Percentiles rank a stretch among this genome's conserved stretches.
Evolutionary conservation across 305 asterid species (phyloP).

Genomic region (Coffea humblotiana): DNA sequence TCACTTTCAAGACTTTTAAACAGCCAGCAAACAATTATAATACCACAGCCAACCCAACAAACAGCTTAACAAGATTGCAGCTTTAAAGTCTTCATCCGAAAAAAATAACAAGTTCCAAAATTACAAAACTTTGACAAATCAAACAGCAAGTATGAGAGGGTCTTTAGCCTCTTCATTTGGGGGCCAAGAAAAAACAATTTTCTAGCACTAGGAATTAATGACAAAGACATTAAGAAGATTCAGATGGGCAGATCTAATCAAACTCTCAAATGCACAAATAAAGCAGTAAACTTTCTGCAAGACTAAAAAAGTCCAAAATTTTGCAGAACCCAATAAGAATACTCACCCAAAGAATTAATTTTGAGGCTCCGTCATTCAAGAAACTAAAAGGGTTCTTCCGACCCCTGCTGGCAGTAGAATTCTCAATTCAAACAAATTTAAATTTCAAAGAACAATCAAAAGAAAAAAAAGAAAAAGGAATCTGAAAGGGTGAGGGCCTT

Average conservation of each 20-base stretch:
- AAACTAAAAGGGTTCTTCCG: not conserved
- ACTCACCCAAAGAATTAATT: not conserved
- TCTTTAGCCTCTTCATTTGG: not conserved
- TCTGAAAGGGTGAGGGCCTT: too few relatives aligned
- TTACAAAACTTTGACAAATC: not conserved
- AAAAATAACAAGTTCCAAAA: not conserved
- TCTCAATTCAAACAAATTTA: not conserved
- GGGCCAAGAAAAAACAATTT: not conserved
- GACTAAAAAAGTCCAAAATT: not conserved
- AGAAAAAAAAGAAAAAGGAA: not conserved
- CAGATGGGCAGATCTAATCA: constrained; percentile 11
- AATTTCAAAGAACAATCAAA: not conserved
- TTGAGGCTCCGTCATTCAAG: not conserved
- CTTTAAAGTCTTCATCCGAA: not conserved
- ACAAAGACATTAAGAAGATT: not conserved
- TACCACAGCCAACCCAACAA: not conserved
- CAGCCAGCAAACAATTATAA: not conserved
- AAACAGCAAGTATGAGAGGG: not conserved
- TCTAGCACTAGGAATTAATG: not conserved
- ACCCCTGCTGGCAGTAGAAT: not conserved
- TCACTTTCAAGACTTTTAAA: not conserved
- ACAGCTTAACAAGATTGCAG: not conserved
- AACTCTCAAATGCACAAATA: not conserved
- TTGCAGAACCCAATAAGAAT: not conserved
- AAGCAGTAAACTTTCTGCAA: not conserved